A percentile compares a stretch with the other conserved stretches of the same genome.
Conservation (phyloP, 2,329 filamentous ascomycete species). For the Lithohypha guttulata region DNA sequence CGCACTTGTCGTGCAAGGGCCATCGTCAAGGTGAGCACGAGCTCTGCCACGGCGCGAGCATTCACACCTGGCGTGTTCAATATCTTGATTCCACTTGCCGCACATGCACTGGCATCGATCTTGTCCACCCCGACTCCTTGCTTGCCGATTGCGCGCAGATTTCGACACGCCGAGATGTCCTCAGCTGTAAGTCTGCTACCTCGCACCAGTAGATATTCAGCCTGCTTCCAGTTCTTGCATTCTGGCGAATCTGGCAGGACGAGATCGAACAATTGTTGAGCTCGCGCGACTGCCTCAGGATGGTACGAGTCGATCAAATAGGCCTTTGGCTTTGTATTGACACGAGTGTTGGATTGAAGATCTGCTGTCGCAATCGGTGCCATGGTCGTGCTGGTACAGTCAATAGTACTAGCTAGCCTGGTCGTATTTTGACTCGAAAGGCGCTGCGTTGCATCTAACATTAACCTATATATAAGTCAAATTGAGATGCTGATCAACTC, state of each 20-base stretch:
- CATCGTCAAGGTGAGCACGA: constrained; percentile 9
- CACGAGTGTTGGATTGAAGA: too few relatives aligned
- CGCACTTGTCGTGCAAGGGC: constrained; percentile 4
- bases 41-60: constrained; percentile 33
- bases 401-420: too few relatives aligned
- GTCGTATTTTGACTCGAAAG: too few relatives aligned
- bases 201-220: constrained; percentile 32
- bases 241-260: constrained; percentile 28
- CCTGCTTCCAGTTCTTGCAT: constrained; percentile 31
- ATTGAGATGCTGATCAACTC: too few relatives aligned
- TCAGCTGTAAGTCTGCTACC: constrained; percentile 29
- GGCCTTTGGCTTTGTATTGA: constrained; percentile 33
- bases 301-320: constrained; percentile 34
- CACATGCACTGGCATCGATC: constrained; percentile 34
- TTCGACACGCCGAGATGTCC: constrained; percentile 29
- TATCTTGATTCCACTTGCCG: constrained; percentile 32
- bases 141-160: constrained; percentile 36
- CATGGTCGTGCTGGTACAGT: too few relatives aligned
- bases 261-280: constrained; percentile 31
- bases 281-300: constrained; percentile 27
- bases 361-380: too few relatives aligned
- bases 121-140: constrained; percentile 40
- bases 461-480: too few relatives aligned
- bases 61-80: constrained; percentile 40
- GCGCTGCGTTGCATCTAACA: too few relatives aligned